These are phyloP conservation scores for Nyssa sinensis DNA, from an alignment of 148 eudicot species.

Conservation along the genomic window DNA sequence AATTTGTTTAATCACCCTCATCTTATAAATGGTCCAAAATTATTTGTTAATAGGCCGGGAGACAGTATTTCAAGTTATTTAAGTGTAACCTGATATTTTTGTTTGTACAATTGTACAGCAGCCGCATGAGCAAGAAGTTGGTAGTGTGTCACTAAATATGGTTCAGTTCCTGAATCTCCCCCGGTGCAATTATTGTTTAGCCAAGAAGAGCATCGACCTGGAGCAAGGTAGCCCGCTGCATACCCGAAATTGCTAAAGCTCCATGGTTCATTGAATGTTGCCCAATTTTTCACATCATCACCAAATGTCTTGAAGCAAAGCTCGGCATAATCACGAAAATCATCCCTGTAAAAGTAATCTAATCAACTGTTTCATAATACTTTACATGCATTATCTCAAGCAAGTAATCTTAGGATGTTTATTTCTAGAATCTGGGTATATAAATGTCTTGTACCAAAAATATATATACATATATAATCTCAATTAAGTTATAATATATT, in stretches of 20 bases:
- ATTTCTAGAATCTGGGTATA: too few species aligned
- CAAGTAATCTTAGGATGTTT: too few species aligned
- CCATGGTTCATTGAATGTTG: slow-evolving; percentile 33
- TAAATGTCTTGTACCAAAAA: too few species aligned
- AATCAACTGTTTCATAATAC: too few species aligned
- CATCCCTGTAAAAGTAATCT: slow-evolving; percentile 27
- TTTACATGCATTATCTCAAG: too few species aligned
- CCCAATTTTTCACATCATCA: slow-evolving; percentile 40
- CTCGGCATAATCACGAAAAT: slow-evolving; percentile 37
- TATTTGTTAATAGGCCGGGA: background rate
- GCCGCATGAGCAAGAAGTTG: too few species aligned
- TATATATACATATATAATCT: too few species aligned
- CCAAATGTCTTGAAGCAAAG: slow-evolving; percentile 41
- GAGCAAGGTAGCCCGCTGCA: slow-evolving; percentile 31
- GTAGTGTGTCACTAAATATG: slow-evolving; percentile 39
- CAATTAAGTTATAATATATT: too few species aligned
- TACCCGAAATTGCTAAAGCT: slow-evolving; percentile 26
- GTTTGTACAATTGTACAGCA: slow-evolving; percentile 31
- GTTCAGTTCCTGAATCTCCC: slow-evolving; percentile 40
- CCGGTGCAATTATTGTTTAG: slow-evolving; percentile 28
- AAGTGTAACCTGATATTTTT: slow-evolving; percentile 29
- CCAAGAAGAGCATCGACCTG: slow-evolving; percentile 43
- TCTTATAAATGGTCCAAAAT: too few species aligned
- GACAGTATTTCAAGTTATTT: background rate
- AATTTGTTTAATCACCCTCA: background rate